phyloP scores from a whole-genome alignment of 2,329 filamentous ascomycete genomes.

The Apiospora phragmitis region DNA sequence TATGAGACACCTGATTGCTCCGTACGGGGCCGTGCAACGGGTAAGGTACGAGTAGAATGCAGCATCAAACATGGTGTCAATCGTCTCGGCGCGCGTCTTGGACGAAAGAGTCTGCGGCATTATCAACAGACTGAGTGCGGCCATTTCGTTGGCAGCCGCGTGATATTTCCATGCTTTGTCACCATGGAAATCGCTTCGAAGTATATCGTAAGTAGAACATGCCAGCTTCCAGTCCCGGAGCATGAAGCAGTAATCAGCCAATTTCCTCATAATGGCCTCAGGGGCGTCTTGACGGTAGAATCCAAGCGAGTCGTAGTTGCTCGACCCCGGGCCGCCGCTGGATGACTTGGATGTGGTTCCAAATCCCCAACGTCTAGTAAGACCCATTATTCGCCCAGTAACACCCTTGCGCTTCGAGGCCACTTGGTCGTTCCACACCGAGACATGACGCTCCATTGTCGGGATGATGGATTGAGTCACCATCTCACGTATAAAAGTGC shows the following conservation, averaged over 20 bases:
- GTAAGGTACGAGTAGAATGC: constrained; percentile 92
- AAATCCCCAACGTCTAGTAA: constrained; percentile 90
- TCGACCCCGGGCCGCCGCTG: constrained; percentile 50
- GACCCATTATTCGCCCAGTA: constrained; percentile 88
- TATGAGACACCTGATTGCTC: constrained; percentile 74
- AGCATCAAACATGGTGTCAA: constrained; percentile 86
- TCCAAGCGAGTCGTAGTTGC: constrained; percentile 77
- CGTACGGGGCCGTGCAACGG: constrained; percentile 76
- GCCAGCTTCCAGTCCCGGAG: constrained; percentile 93
- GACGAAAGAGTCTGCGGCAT: constrained; percentile 70
- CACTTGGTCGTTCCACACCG: constrained; percentile 96
- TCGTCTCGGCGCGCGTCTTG: constrained; percentile 76
- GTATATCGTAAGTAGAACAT: constrained; percentile 85
- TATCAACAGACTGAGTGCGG: constrained; percentile 79
- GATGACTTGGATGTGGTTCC: constrained; percentile 65
- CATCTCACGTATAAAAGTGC: constrained; percentile 89
- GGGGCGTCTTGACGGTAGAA: constrained; percentile 83
- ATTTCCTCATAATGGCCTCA: constrained; percentile 88
- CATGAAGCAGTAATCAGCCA: constrained; percentile 97
- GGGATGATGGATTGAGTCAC: constrained; percentile 93
- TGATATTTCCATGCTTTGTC: constrained; percentile 98
- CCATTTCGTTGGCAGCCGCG: constrained; percentile 94
- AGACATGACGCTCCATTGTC: constrained; percentile 90
- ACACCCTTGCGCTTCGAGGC: constrained; percentile 87
- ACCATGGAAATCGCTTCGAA: constrained; percentile 85